Base-by-base conservation (phyloP, 441 rosid genomes). In the Euphorbia schlechtendalii region DNA sequence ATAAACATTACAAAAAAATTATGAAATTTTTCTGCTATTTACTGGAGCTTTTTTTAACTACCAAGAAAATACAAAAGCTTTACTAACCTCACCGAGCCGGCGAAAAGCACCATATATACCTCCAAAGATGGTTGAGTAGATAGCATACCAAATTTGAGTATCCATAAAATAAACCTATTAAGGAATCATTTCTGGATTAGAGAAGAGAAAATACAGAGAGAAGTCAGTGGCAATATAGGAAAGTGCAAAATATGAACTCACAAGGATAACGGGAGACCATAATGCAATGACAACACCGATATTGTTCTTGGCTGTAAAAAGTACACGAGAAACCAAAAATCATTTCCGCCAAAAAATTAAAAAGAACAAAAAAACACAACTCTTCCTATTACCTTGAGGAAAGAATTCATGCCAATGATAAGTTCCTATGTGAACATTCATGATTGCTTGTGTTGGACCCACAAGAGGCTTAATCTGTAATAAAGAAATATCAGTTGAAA, bases 401-500 rank as follows among this genome's bases (percentile, higher is more conserved):
- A 95, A 95, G 84, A 95, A 95, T 78, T 95, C 99, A 78, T 95
- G 99, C 99, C 99, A 95, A 71, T 89, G 80, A 75, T 85, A 95
- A 49, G 57, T 59, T 56, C 67, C 65, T 71, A 95, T 78, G 61
- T 67, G 91, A 40, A 83, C 93, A 61, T 49, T 66, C 98, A 89
- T 95, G 54, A 95, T 73, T 64, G 84, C 88, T 76, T 80, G 81
- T 62, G 99, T 95, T 72, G 99, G 99, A 75, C 72, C 82, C 77
- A 95, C 97, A 67, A 95, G 79, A 71, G 99, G 99, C 80, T 79
- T 92, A 81, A 95, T 95, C 98, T 95, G 89, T 74, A 77, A 74
- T 24, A 62, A 55, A 66, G 51, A 36, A 57, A 4, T 10, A 41
- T 57, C 21, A 51, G 63, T 51, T 43, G 25, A 58, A 58, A 9